Evolutionary conservation across 2,329 filamentous ascomycete genomes (phyloP).

Genomic region (Trichophyton benhamiae): DNA sequence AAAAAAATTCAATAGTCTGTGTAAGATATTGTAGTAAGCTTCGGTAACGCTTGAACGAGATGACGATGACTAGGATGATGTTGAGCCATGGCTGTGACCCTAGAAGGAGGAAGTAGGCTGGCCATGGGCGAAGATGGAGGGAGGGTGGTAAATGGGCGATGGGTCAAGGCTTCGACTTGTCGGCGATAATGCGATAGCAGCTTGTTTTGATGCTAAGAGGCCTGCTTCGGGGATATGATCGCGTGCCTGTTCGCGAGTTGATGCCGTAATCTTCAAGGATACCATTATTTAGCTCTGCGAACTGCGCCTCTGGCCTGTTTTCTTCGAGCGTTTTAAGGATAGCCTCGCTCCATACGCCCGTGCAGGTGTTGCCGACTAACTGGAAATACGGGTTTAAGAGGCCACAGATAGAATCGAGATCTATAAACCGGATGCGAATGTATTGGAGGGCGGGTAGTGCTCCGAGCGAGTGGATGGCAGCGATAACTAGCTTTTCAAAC

Average conservation of each 20-base stretch:
- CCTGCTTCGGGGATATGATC: conserved; percentile 27
- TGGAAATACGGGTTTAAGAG: conserved; percentile 63
- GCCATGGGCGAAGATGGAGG: too few species aligned
- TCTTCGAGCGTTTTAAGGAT: conserved; percentile 51
- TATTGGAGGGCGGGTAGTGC: conserved; percentile 49
- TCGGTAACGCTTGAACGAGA: neutral
- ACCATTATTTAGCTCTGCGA: conserved; percentile 51
- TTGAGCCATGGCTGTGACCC: too few species aligned
- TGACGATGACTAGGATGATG: neutral
- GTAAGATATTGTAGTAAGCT: neutral
- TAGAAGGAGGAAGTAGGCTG: too few species aligned
- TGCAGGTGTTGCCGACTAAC: conserved; percentile 47
- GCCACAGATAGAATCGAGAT: conserved; percentile 59
- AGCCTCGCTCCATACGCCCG: conserved; percentile 58
- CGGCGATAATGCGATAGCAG: conserved; percentile 30
- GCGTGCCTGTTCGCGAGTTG: conserved; percentile 23
- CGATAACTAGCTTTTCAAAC: conserved; percentile 56
- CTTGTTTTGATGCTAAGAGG: conserved; percentile 30
- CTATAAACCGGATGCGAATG: conserved; percentile 61
- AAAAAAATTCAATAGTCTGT: neutral
- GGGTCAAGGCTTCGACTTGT: conserved; percentile 23
- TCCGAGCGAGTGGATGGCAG: conserved; percentile 49
- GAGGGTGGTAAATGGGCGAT: neutral
- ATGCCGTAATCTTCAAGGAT: conserved; percentile 38
- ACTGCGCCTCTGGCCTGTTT: conserved; percentile 47